Evolutionary conservation across 805 yeast species (phyloP).

Genomic region (Candida namnaoensis): DNA sequence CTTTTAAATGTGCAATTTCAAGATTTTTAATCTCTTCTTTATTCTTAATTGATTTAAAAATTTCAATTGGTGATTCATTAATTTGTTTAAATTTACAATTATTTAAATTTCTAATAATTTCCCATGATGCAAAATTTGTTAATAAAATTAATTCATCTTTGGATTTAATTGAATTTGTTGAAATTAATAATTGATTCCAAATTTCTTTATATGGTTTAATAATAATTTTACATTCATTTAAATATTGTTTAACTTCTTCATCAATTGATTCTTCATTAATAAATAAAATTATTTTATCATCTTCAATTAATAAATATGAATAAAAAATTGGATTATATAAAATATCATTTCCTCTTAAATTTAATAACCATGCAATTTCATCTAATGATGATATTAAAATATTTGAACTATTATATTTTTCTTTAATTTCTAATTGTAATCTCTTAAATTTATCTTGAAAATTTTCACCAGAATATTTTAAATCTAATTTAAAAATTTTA

Average conservation of each 20-base stretch:
- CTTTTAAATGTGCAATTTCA: constrained; percentile 69
- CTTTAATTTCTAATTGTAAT: constrained; percentile 27
- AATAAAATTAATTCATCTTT: constrained; percentile 32
- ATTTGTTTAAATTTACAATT: constrained; percentile 28
- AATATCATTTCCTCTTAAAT: constrained; percentile 77
- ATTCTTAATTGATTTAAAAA: constrained; percentile 73
- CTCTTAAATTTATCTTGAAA: constrained; percentile 47
- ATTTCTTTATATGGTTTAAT: constrained; percentile 48
- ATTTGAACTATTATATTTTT: constrained; percentile 24
- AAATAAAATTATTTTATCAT: constrained; percentile 39
- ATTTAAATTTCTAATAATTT: constrained; percentile 43
- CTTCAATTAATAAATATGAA: constrained; percentile 44
- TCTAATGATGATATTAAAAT: constrained; percentile 69
- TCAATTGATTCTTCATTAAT: constrained; percentile 26
- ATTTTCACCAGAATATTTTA: constrained; percentile 57
- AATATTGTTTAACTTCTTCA: constrained; percentile 27
- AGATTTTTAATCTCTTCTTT: constrained; percentile 63
- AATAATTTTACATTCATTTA: constrained; percentile 33
- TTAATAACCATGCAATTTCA: constrained; percentile 87
- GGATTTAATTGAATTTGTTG: constrained; percentile 12
- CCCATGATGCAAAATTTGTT: constrained; percentile 62
- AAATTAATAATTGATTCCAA: constrained; percentile 42
- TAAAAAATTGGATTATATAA: constrained; percentile 84
- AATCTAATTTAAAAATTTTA: constrained; percentile 40
- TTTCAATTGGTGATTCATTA: constrained; percentile 47